Percentiles rank a stretch among this genome's conserved stretches.
These are phyloP conservation scores for Psidium friedrichsthalianum DNA, from an alignment of 345 rosid species.

Conservation along the genomic window DNA sequence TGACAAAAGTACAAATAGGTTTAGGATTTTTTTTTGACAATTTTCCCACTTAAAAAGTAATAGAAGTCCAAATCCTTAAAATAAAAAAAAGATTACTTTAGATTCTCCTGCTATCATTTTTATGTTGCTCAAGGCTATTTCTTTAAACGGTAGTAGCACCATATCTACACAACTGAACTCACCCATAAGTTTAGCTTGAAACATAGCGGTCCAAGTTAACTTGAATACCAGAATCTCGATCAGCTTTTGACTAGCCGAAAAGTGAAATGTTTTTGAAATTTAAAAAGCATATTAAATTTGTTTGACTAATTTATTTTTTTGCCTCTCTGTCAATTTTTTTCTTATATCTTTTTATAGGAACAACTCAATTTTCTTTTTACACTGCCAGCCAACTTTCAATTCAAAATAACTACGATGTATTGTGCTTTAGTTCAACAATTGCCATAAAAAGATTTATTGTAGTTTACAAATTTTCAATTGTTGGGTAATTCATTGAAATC, in stretches of 20 bases:
- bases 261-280: neutral
- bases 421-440: neutral
- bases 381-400: neutral
- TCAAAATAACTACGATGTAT: neutral
- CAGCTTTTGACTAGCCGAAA: neutral
- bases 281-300: neutral
- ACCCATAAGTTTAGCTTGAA: no score
- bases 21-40: no score
- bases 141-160: no score
- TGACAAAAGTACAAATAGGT: no score
- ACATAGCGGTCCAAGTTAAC: no score
- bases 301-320: neutral
- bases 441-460: neutral
- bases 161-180: no score
- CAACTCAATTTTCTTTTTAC: neutral
- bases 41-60: no score
- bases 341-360: neutral
- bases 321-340: neutral
- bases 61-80: no score
- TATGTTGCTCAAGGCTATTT: no score
- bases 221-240: no score
- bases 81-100: no score
- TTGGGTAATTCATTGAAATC: neutral
- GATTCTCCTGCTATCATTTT: no score
- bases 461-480: neutral